Conservation (phyloP, 192 early-diverging fungal species). For the Coemansia sp. region DNA sequence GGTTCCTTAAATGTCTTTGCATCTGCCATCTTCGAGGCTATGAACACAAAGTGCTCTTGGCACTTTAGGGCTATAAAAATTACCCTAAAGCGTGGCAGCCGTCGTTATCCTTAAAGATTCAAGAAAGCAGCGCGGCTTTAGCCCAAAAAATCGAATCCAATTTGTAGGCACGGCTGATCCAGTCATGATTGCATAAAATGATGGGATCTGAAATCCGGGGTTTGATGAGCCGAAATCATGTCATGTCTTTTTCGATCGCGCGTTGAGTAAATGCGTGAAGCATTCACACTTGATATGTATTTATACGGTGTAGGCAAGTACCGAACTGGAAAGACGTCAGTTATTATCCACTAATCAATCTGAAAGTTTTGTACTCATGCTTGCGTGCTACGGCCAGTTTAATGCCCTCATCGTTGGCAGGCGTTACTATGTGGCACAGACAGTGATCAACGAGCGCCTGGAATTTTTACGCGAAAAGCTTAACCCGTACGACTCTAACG, state of each 20-base stretch:
- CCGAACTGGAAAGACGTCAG: not conserved
- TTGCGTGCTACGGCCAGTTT: slow-evolving; percentile 21
- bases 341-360: not conserved
- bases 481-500: slow-evolving; percentile 36
- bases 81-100: slow-evolving; percentile 49
- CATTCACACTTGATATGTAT: not conserved
- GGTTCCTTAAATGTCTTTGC: slow-evolving; percentile 47
- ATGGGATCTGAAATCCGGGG: slow-evolving; percentile 1
- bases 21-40: slow-evolving; percentile 50
- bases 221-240: not conserved
- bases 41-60: slow-evolving; percentile 24
- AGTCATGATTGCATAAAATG: not conserved
- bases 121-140: slow-evolving; percentile 4
- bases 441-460: slow-evolving; percentile 13
- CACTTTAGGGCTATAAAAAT: slow-evolving; percentile 37
- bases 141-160: not conserved
- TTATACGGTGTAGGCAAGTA: not conserved
- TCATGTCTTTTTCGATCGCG: not conserved
- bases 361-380: not conserved
- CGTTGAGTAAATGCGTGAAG: not conserved
- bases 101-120: slow-evolving; percentile 37
- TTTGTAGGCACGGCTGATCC: slow-evolving; percentile 6
- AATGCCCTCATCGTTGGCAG: slow-evolving; percentile 39
- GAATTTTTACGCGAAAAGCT: slow-evolving; percentile 14
- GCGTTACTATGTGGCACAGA: slow-evolving; percentile 23